These are phyloP conservation scores for Podosphaera xanthii DNA, from an alignment of 2,329 filamentous ascomycete genomes.

Conservation along the genomic window DNA sequence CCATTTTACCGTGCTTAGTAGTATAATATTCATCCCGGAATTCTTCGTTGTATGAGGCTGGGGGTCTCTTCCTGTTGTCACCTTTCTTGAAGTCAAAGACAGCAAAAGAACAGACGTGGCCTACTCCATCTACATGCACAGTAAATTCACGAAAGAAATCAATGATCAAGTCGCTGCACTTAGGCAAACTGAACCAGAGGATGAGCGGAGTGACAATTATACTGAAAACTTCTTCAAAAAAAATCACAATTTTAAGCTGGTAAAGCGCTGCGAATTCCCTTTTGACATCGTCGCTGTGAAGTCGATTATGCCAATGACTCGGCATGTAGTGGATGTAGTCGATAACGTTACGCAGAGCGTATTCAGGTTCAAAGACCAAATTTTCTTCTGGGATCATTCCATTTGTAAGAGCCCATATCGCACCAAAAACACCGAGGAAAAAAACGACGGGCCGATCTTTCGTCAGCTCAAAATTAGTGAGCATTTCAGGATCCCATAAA, in stretches of 20 bases:
- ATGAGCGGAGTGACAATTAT: slow-evolving; percentile 84
- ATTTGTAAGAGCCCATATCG: slow-evolving; percentile 62
- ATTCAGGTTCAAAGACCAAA: slow-evolving; percentile 76
- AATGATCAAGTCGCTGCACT: slow-evolving; percentile 75
- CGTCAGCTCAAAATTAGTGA: slow-evolving; percentile 80
- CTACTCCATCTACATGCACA: slow-evolving; percentile 84
- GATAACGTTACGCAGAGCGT: slow-evolving; percentile 68
- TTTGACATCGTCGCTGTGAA: slow-evolving; percentile 90
- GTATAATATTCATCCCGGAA: slow-evolving; percentile 81
- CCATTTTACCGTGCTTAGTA: slow-evolving; percentile 93
- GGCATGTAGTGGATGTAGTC: slow-evolving; percentile 85
- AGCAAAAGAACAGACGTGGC: slow-evolving; percentile 91
- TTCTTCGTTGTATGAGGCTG: slow-evolving; percentile 21
- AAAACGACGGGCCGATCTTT: slow-evolving; percentile 74
- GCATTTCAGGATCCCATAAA: slow-evolving; percentile 73
- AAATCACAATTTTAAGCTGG: slow-evolving; percentile 78
- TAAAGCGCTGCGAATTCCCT: slow-evolving; percentile 77
- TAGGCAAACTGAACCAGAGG: slow-evolving; percentile 65
- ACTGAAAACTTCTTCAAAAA: slow-evolving; percentile 75
- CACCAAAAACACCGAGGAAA: slow-evolving; percentile 64
- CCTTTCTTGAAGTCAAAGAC: slow-evolving; percentile 92
- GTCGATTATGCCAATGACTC: slow-evolving; percentile 61
- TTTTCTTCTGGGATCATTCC: slow-evolving; percentile 75
- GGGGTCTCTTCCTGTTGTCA: slow-evolving; percentile 26
- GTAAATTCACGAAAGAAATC: slow-evolving; percentile 98